Base-by-base conservation (phyloP, 257 asterid species). In the Solanum bulbocastanum region DNA sequence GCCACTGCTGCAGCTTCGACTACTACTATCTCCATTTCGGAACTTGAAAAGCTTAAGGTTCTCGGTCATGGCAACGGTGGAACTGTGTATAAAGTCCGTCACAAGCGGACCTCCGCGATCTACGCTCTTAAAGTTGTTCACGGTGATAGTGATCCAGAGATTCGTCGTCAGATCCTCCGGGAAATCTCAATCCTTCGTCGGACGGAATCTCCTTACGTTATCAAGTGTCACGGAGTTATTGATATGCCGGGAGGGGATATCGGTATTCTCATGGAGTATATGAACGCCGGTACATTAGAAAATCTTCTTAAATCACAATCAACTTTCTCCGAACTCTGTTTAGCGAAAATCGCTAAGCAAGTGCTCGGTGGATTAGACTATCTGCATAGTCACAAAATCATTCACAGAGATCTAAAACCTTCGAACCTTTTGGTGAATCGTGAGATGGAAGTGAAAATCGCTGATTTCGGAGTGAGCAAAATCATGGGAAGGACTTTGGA, bases 41-140 rank as follows among this genome's bases (percentile, higher is more conserved):
- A 96, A 83, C 90, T 95, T 88, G 99, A 96, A 69, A 96, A 95
- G 76, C 93, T 96, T 81, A 91, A 91, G 25, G 99, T 96, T 82
- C 91, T 96, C 81, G 99, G 99, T 87, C 94, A 94, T 89, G 98
- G 99, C 0, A 96, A 93, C 91, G 96, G 99, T 22, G 99, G 99
- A 18, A 95, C 98, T 0, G 98, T 95, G 66, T 95, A 96, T 89
- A 91, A 96, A 91, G 98, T 95, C 75, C 95, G 96, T 7, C 98
- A 96, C 93, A 93, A 90, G 40, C 93, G 90, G 25, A 93, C 95
- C 1, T 88, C 93, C 23, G 89, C 86, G 0, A 83, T 87, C 82
- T 93, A 94, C 91, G 99, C 99, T 25, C 88, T 96, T 3, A 96
- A 95, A 86, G 94, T 95, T 33, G 96, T 96, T 69, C 96, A 95